These are phyloP conservation scores for Pseudogymnoascus verrucosus DNA, from an alignment of 2,329 filamentous ascomycete species.

Conservation along the genomic window DNA sequence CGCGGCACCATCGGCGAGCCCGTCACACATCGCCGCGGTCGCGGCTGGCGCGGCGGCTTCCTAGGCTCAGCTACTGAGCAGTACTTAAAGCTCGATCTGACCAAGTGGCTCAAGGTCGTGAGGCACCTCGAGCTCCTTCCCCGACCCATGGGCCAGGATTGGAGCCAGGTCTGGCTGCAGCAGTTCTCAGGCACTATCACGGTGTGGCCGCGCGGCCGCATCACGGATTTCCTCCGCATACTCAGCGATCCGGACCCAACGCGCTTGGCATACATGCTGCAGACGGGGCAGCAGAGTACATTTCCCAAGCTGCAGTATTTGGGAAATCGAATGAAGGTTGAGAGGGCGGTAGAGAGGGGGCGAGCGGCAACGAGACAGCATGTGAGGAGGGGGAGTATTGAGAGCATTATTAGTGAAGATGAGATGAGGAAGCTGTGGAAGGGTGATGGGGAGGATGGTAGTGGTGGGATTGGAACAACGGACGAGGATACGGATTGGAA, in stretches of 20 bases:
- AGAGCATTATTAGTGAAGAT: slow-evolving; percentile 54
- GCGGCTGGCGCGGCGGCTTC: slow-evolving; percentile 94
- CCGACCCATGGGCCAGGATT: slow-evolving; percentile 85
- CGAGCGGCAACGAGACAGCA: slow-evolving; percentile 44
- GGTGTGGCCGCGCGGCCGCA: slow-evolving; percentile 79
- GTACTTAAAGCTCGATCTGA: slow-evolving; percentile 91
- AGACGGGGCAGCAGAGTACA: slow-evolving; percentile 77
- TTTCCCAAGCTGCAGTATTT: slow-evolving; percentile 93
- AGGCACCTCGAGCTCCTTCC: slow-evolving; percentile 88
- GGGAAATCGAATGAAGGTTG: slow-evolving; percentile 75
- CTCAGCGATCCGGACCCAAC: slow-evolving; percentile 71
- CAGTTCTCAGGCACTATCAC: slow-evolving; percentile 92
- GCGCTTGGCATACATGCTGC: slow-evolving; percentile 78
- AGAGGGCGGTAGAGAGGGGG: slow-evolving; percentile 58
- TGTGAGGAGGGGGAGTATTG: slow-evolving; percentile 43
- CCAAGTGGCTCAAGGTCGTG: slow-evolving; percentile 94
- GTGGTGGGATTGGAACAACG: slow-evolving; percentile 2
- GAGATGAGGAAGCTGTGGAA: slow-evolving; percentile 37
- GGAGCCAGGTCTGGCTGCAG: slow-evolving; percentile 94
- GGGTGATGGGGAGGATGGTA: background rate
- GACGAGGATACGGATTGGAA: slow-evolving; percentile 9
- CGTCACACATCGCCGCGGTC: slow-evolving; percentile 85
- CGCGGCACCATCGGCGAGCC: slow-evolving; percentile 85
- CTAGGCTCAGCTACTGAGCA: slow-evolving; percentile 87
- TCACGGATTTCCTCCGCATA: slow-evolving; percentile 78